Evolutionary conservation across 371 early-diverging fungal genomes (phyloP).

Genomic region (Circinella minor): DNA sequence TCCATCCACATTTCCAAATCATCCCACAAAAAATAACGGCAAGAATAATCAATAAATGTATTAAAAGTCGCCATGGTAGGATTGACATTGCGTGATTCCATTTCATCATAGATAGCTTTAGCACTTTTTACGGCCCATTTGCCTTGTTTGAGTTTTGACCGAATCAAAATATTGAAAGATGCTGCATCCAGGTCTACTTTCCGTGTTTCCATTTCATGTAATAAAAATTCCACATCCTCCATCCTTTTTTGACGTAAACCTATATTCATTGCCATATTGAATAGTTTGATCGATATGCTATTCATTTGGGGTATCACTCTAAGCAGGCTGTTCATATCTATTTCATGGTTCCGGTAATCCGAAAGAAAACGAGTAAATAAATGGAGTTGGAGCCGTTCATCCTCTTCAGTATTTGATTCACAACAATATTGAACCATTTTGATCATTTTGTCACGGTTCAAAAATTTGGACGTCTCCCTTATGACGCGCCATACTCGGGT

Average conservation of each 20-base stretch:
- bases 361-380: background rate
- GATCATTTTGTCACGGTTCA: background rate
- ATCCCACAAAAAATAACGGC: constrained; percentile 27
- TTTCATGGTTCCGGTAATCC: background rate
- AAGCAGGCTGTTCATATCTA: background rate
- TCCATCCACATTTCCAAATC: constrained; percentile 33
- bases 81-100: constrained; percentile 20
- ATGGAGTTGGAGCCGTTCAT: constrained; percentile 10
- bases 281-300: constrained; percentile 14
- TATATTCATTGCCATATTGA: constrained; percentile 30
- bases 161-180: constrained; percentile 36
- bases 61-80: constrained; percentile 46
- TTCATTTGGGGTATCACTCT: background rate
- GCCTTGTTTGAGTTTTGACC: constrained; percentile 21
- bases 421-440: background rate
- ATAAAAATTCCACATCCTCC: constrained; percentile 28
- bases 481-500: constrained; percentile 4
- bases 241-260: constrained; percentile 19
- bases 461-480: background rate
- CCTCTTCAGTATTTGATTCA: background rate
- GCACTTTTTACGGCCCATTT: constrained; percentile 8
- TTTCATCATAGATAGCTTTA: constrained; percentile 16
- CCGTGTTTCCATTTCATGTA: constrained; percentile 28
- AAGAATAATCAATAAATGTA: constrained; percentile 36
- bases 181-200: constrained; percentile 29